Base-by-base conservation (phyloP, 768 basidiomycete species). In the Coprinopsis sp. region DNA sequence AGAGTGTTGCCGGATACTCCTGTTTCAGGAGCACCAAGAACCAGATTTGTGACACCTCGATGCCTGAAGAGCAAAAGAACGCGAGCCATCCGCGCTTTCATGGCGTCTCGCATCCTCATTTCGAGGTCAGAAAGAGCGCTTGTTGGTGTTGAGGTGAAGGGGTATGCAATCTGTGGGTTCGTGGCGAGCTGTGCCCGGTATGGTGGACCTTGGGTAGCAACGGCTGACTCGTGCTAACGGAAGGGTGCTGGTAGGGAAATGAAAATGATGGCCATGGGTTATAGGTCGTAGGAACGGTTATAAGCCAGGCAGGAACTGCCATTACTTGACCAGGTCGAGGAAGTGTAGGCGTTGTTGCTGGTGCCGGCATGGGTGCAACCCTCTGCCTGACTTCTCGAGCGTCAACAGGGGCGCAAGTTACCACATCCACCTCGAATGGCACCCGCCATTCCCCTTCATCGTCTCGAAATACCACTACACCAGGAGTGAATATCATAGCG, bases 1-100 rank as follows among this genome's bases (percentile, higher is more conserved):
- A 86, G 75, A 22, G 69, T 65, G 58, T 88, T 88, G 45, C 63
- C 66, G 61, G 86, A 88, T 3, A 81, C 85, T 0, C 86, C 86
- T 1, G 85, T 87, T n/a, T 86, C 86, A 62, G 84, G 87, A 55
- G 78, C 79, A 25, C 87, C 86, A 18, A 88, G 61, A 0, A 87
- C 81, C 31, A 88, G 46, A 52, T 78, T 71, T 53, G 66, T 68
- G 13, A 76, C 73, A 2, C 78, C 77, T 50, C 77, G 68, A 33
- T 64, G 65, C 61, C 87, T 79, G 58, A 86, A 84, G n/a, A 87
- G 62, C 37, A 64, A 74, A 3, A 89, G 61, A 21, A 87, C 65
- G 14, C 85, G 71, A 1, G 65, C 81, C 82, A 88, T 87, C 13
- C 85, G 69, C 58, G 87, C 83, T 46, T 64, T 74, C 84, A 87